Conservation (phyloP, 768 basidiomycete species). For the Pisolithus microcarpus region DNA sequence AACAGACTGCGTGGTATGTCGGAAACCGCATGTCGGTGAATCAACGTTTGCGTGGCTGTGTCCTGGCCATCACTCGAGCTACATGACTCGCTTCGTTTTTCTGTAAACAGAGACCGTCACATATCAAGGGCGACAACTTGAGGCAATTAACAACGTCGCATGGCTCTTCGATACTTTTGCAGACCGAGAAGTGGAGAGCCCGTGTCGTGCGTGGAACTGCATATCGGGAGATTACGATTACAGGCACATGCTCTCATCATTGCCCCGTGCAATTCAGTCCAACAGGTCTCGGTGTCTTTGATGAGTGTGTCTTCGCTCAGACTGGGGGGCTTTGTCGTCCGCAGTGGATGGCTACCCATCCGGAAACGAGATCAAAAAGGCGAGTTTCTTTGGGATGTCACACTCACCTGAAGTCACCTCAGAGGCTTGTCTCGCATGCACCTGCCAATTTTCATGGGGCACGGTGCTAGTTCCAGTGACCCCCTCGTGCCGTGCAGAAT, state of each 20-base stretch:
- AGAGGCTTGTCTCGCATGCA: slow-evolving; percentile 40
- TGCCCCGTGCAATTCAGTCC: too few relatives aligned
- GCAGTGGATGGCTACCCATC: slow-evolving; percentile 42
- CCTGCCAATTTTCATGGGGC: slow-evolving; percentile 18
- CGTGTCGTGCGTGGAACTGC: too few relatives aligned
- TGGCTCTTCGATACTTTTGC: too few relatives aligned
- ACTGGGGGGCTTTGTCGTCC: slow-evolving; percentile 34
- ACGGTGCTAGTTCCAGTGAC: slow-evolving; percentile 10
- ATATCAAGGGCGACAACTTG: too few relatives aligned
- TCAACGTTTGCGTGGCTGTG: not conserved
- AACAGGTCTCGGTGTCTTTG: too few relatives aligned
- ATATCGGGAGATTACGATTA: too few relatives aligned
- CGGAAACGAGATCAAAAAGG: slow-evolving; percentile 34
- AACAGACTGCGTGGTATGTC: not conserved
- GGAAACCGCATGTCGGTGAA: not conserved
- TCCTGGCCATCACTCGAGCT: not conserved
- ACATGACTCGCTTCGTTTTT: too few relatives aligned
- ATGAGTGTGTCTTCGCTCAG: slow-evolving; percentile 24
- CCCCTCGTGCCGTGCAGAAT: slow-evolving; percentile 8
- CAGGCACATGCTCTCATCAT: too few relatives aligned
- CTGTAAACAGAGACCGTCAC: too few relatives aligned
- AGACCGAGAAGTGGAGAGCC: too few relatives aligned
- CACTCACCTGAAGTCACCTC: not conserved
- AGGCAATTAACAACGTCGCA: too few relatives aligned
- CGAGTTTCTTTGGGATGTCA: slow-evolving; percentile 5